Evolutionary conservation across 768 basidiomycete species (phyloP).

Genomic region (Serendipita sp.): DNA sequence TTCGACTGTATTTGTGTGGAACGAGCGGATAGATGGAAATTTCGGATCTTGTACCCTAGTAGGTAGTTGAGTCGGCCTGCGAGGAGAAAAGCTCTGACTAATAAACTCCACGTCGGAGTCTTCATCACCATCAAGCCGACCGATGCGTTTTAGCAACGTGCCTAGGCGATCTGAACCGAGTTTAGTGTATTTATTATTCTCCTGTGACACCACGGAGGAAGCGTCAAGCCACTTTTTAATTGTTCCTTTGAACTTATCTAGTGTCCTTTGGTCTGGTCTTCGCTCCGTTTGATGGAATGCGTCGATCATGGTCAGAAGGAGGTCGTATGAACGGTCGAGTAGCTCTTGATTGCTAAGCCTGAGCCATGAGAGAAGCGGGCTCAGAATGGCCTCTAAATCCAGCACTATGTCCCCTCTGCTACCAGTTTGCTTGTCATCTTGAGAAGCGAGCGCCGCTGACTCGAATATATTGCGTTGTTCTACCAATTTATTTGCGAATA

Average conservation of each 20-base stretch:
- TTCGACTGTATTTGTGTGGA: too few species aligned
- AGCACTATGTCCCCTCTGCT: conserved; percentile 34
- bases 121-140: conserved; percentile 20
- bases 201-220: neutral
- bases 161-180: neutral
- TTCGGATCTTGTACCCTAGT: too few species aligned
- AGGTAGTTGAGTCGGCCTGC: neutral
- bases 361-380: conserved; percentile 71
- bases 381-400: conserved; percentile 60
- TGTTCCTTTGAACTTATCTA: conserved; percentile 42
- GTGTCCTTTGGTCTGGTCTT: conserved; percentile 34
- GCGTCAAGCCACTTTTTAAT: conserved; percentile 15
- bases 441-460: conserved; percentile 32
- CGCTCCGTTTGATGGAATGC: conserved; percentile 52
- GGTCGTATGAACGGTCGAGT: conserved; percentile 70
- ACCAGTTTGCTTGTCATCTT: conserved; percentile 15
- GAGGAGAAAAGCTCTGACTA: neutral
- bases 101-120: conserved; percentile 45
- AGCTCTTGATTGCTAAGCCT: conserved; percentile 86
- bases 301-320: conserved; percentile 62
- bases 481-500: conserved; percentile 77
- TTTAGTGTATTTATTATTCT: neutral
- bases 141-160: neutral
- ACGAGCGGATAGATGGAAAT: too few species aligned
- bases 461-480: conserved; percentile 70